Percentiles rank a stretch among this genome's conserved stretches.
Evolutionary conservation across 768 basidiomycete species (phyloP).

Genomic region (Kwoniella dejecticola): DNA sequence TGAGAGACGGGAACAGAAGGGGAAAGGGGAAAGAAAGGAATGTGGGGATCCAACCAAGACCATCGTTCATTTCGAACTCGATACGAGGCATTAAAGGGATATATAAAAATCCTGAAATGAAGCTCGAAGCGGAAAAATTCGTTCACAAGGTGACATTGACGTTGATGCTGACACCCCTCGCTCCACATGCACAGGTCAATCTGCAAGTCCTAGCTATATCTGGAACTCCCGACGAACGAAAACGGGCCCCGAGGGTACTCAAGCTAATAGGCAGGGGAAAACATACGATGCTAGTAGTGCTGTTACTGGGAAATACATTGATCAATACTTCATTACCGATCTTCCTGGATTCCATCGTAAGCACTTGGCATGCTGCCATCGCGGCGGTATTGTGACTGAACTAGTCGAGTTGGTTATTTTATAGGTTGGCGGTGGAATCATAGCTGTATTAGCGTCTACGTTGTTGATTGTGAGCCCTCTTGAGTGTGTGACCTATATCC

Average conservation of each 20-base stretch:
- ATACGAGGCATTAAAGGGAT: no score
- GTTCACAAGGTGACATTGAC: no score
- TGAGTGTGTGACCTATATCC: neutral
- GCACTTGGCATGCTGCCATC: neutral
- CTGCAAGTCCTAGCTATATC: conserved; percentile 45
- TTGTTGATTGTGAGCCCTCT: conserved; percentile 35
- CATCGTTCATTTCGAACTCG: no score
- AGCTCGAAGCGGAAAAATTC: no score
- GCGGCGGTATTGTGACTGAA: no score
- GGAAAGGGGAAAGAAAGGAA: no score
- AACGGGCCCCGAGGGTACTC: conserved; percentile 42
- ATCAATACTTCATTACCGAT: conserved; percentile 49
- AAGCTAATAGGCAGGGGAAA: conserved; percentile 36
- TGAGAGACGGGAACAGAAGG: no score
- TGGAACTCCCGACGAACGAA: conserved; percentile 38
- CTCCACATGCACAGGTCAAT: no score
- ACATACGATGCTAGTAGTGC: conserved; percentile 48
- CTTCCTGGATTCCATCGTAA: conserved; percentile 46
- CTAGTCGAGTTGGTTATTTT: no score
- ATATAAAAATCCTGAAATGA: no score
- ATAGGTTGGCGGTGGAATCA: conserved; percentile 50
- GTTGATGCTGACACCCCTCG: no score
- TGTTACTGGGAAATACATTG: conserved; percentile 45
- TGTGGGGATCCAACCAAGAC: no score
- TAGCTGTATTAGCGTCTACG: conserved; percentile 47